These are phyloP conservation scores for Pelagophyceae sp. DNA, from an alignment of 352 stramenopile genomes.

Conservation along the genomic window DNA sequence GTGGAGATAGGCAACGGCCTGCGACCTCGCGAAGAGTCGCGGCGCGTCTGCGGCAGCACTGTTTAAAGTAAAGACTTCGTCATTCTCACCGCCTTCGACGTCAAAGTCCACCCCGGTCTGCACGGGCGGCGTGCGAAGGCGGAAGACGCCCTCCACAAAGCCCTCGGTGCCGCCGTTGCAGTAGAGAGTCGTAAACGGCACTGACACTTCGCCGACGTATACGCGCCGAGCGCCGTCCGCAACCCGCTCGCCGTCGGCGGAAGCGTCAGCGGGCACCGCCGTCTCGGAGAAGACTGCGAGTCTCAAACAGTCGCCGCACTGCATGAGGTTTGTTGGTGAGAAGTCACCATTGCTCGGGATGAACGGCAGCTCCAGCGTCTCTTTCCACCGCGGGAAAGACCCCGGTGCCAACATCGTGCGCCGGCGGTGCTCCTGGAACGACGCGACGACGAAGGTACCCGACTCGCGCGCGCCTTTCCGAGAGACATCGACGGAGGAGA, in stretches of 20 bases:
- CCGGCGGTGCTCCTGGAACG: slow-evolving; percentile 63
- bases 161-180: slow-evolving; percentile 39
- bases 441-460: slow-evolving; percentile 56
- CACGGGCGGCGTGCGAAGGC: slow-evolving; percentile 64
- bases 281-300: slow-evolving; percentile 69
- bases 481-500: neutral
- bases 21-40: slow-evolving; percentile 16
- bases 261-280: too few species aligned
- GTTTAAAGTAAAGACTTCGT: slow-evolving; percentile 24
- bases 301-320: slow-evolving; percentile 60
- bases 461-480: slow-evolving; percentile 31
- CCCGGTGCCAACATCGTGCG: slow-evolving; percentile 52
- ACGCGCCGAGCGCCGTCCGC: slow-evolving; percentile 35
- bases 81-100: slow-evolving; percentile 23
- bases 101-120: slow-evolving; percentile 30
- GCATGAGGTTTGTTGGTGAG: slow-evolving; percentile 56
- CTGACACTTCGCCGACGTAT: slow-evolving; percentile 64
- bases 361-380: slow-evolving; percentile 76
- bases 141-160: slow-evolving; percentile 62
- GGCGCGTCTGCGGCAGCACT: slow-evolving; percentile 27
- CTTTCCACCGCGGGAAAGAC: slow-evolving; percentile 70
- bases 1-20: slow-evolving; percentile 50
- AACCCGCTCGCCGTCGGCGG: slow-evolving; percentile 54
- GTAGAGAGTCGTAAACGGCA: slow-evolving; percentile 77
- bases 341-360: slow-evolving; percentile 63